Evolutionary conservation across 2,329 filamentous ascomycete species (phyloP), one percentile per base, ranked within the genome.

Genomic region (Macrophomina phaseolina): DNA sequence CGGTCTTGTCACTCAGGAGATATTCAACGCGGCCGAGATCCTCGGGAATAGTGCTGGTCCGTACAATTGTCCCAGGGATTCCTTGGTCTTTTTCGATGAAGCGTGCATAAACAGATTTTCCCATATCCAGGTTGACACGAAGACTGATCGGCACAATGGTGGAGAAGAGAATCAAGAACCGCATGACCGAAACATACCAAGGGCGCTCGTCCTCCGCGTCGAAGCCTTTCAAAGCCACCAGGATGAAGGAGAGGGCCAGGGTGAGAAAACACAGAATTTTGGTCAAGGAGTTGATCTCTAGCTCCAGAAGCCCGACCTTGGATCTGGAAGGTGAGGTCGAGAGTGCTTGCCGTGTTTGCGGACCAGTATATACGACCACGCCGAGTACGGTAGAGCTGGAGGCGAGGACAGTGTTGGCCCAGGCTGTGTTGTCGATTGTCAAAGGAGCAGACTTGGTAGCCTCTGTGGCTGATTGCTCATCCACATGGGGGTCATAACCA

Each of bases 141-240:
- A 99, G 83, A 80, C 93, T 97, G 78, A 99, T 97, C 1, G 95
- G 95, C 32, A 99, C 96, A 74, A 99, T 99, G 0, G 94, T 98
- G n/a, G 94, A 98, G 82, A 99, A 99, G 0, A 99, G 84, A 68
- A 99, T 96, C 69, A 99, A 82, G 76, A 98, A 99, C n/a, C 94
- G 90, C 89, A 97, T 95, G 73, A 98, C 97, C 70, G 96, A 94
- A 71, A 98, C 89, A 78, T 98, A 99, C 95, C 95, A 99, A 30
- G 86, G 81, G 64, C 87, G 86, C 23, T 85, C 87, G 64, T 88
- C 83, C 1, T 87, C 87, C n/a, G 74, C 75, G 8, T 89, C 84
- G 70, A 97, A 95, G 0, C 92, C 90, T 77, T 97, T 90, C 2
- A 98, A 81, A 0, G 92, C 93, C 5, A 99, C 95, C 8, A 99